Percentiles rank a stretch among this genome's conserved stretches.
Conservation (phyloP, 1,139 yeast species). For the Eremothecium gossypii region DNA sequence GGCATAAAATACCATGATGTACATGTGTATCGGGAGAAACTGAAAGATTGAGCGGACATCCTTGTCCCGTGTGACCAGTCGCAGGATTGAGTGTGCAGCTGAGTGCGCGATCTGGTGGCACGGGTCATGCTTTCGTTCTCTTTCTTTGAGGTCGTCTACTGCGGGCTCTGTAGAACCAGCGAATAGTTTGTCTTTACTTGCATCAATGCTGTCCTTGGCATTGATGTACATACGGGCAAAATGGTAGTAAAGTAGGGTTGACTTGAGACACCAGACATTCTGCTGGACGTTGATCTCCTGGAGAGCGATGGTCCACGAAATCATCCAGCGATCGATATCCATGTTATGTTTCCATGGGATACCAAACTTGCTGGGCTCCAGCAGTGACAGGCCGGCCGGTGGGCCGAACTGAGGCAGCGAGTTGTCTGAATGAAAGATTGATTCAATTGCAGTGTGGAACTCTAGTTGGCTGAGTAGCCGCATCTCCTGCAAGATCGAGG, state of each 20-base stretch:
- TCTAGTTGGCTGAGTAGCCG: slow-evolving; percentile 65
- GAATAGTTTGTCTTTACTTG: slow-evolving; percentile 7
- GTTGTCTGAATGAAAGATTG: slow-evolving; percentile 51
- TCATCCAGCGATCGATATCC: slow-evolving; percentile 72
- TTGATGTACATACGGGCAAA: slow-evolving; percentile 71
- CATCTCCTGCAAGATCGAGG: slow-evolving; percentile 38
- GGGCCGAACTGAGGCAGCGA: slow-evolving; percentile 35
- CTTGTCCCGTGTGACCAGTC: slow-evolving; percentile 47
- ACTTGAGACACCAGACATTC: slow-evolving; percentile 63
- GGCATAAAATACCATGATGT: slow-evolving; percentile 62
- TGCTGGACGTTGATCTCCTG: slow-evolving; percentile 49
- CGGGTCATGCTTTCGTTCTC: slow-evolving; percentile 15
- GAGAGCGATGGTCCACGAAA: slow-evolving; percentile 63
- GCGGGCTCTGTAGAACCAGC: slow-evolving; percentile 13
- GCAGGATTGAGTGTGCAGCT: slow-evolving; percentile 57
- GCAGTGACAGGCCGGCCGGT: slow-evolving; percentile 9
- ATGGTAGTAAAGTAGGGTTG: slow-evolving; percentile 60
- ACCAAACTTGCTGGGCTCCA: slow-evolving; percentile 54
- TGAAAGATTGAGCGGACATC: slow-evolving; percentile 50
- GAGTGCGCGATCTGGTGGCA: slow-evolving; percentile 43
- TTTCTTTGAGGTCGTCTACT: background rate
- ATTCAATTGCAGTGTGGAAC: slow-evolving; percentile 56
- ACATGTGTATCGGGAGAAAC: slow-evolving; percentile 64
- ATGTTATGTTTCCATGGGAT: slow-evolving; percentile 59
- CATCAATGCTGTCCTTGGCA: slow-evolving; percentile 16